Conservation (phyloP, 805 yeast species). For the Candida corydali region DNA sequence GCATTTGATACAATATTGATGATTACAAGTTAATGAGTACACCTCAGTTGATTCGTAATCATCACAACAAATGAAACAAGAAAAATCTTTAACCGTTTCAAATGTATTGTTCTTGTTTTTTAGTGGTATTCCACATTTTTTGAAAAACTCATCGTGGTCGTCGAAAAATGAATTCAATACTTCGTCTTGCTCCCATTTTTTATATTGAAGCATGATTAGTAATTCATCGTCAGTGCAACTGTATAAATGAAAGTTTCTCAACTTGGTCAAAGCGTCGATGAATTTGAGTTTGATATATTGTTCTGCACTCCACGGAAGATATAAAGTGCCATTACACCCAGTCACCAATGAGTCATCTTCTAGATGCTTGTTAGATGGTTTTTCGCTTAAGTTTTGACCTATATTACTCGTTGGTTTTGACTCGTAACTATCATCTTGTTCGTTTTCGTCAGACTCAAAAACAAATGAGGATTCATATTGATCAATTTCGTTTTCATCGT, state of each 20-base stretch:
- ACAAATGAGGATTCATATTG: constrained; percentile 2
- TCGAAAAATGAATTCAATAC: constrained; percentile 35
- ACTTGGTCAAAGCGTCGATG: constrained; percentile 17
- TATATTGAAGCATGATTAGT: constrained; percentile 31
- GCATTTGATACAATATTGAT: constrained; percentile 67
- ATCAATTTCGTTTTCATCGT: neutral
- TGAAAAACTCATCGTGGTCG: constrained; percentile 19
- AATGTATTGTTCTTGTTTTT: constrained; percentile 10
- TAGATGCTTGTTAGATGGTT: neutral
- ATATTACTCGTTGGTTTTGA: neutral
- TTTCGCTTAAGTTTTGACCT: neutral
- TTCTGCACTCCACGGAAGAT: constrained; percentile 24
- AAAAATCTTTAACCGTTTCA: constrained; percentile 19
- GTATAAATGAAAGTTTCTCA: constrained; percentile 23
- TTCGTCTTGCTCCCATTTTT: constrained; percentile 38
- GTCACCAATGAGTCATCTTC: constrained; percentile 3
- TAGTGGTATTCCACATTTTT: constrained; percentile 24
- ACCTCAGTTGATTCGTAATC: constrained; percentile 29
- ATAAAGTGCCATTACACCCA: constrained; percentile 10
- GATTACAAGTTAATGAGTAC: constrained; percentile 64
- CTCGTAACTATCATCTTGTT: neutral
- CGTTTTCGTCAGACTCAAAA: constrained; percentile 12
- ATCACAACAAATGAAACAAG: constrained; percentile 75
- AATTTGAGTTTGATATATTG: constrained; percentile 22
- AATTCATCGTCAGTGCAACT: constrained; percentile 27